Percentiles rank a stretch among this genome's conserved stretches.
Conservation (phyloP, 2,329 filamentous ascomycete genomes). For the Amauroascus verrucosus region DNA sequence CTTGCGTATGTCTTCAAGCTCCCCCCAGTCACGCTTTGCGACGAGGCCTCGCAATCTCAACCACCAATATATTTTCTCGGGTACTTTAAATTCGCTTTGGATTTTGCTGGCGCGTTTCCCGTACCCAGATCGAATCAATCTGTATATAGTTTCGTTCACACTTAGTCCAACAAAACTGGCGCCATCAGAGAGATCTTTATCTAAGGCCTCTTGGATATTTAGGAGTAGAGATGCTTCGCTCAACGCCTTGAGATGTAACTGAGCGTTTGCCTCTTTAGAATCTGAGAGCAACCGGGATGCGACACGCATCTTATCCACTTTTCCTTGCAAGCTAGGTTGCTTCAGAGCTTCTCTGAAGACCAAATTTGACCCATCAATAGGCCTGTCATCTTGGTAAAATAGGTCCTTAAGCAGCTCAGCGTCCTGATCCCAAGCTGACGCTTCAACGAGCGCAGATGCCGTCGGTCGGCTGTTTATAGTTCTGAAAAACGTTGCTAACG, state of each 20-base stretch:
- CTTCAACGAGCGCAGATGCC: slow-evolving; percentile 81
- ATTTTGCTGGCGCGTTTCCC: slow-evolving; percentile 77
- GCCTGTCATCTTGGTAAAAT: slow-evolving; percentile 92
- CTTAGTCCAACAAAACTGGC: slow-evolving; percentile 66
- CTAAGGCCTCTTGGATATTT: slow-evolving; percentile 75
- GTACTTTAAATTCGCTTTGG: slow-evolving; percentile 83
- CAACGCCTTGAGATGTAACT: slow-evolving; percentile 61
- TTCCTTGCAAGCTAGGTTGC: slow-evolving; percentile 58
- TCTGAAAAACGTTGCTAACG: slow-evolving; percentile 83
- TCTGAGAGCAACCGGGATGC: slow-evolving; percentile 75
- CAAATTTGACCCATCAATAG: slow-evolving; percentile 76
- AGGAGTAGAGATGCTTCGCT: slow-evolving; percentile 72
- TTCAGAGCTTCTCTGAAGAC: slow-evolving; percentile 73
- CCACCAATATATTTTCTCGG: slow-evolving; percentile 88
- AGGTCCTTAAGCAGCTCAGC: slow-evolving; percentile 79
- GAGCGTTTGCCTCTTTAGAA: slow-evolving; percentile 58
- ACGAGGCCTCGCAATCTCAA: slow-evolving; percentile 74
- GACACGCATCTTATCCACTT: slow-evolving; percentile 77
- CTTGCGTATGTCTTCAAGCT: slow-evolving; percentile 72
- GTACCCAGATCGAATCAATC: slow-evolving; percentile 72
- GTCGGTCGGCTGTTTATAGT: slow-evolving; percentile 75
- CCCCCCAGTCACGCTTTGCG: slow-evolving; percentile 79
- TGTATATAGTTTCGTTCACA: slow-evolving; percentile 85
- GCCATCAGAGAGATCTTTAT: slow-evolving; percentile 65
- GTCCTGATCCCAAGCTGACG: slow-evolving; percentile 69